Base-by-base conservation (phyloP, 768 basidiomycete genomes). In the Leccinum ochraceum region DNA sequence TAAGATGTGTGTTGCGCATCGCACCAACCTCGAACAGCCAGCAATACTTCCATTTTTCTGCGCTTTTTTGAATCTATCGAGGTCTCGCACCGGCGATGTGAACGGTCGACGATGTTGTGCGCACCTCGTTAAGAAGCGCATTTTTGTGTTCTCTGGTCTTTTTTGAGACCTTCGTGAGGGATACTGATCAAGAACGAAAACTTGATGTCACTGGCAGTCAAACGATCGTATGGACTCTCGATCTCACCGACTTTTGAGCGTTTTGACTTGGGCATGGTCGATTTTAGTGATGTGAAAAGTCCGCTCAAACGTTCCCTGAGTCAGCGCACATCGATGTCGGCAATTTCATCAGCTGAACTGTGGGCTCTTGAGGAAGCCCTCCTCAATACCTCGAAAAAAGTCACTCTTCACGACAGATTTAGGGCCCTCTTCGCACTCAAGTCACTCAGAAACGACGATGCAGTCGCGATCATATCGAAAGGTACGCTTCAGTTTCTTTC, bases 1-100 rank as follows among this genome's bases (percentile, higher is more conserved):
- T n/a, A n/a, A n/a, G n/a, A n/a, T n/a, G n/a, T n/a, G n/a, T n/a
- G 77, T 96, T 98, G 61, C 97, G 83, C 94, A 98, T 96, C 66
- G 94, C 86, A 16, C 95, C 95, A 6, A 98, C 93, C 67, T 90
- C 87, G 72, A 99, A 97, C 42, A 98, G 72, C 93, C 95, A 99
- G 77, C 93, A 90, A 75, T 97, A 95, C 70, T 85, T 85, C 88
- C 92, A 98, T 78, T 93, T 91, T 66, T 95, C 94, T 22, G 87
- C 79, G 71, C 87, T 86, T 70, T 82, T 82, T 80, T 93, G 90
- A 57, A 98, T 79, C 93, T 95, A 68, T 58, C 59, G 20, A 57
- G 89, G 67, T 54, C 57, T 20, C 50, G 59, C 52, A 37, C 49
- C 37, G 48, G 53, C 20, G 62, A 65, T 50, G 53, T 49, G 10